These are phyloP conservation scores for Lactarius sp. DNA, from an alignment of 768 basidiomycete species.

Conservation along the genomic window DNA sequence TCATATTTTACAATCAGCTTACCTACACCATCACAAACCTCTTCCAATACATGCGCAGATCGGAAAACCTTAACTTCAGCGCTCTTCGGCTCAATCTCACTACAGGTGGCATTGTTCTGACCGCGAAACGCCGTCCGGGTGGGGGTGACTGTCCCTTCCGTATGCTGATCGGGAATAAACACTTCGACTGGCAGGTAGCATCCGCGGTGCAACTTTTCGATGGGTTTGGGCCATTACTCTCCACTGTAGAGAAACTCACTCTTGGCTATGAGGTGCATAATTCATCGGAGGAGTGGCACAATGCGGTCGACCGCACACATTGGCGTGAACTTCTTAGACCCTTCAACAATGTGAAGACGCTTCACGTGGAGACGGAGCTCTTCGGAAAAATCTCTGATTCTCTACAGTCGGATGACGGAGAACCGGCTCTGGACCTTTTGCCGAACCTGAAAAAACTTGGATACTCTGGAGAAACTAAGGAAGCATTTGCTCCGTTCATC, in stretches of 20 bases:
- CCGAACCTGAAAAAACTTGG: background rate
- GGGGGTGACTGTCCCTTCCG: background rate
- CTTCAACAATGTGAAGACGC: background rate
- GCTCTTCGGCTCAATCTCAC: background rate
- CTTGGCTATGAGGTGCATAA: background rate
- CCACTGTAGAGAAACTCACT: background rate
- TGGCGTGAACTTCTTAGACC: background rate
- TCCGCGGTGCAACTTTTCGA: background rate
- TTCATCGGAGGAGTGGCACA: background rate
- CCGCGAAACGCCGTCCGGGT: background rate
- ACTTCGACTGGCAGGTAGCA: background rate
- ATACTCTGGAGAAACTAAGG: background rate
- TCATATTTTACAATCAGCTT: background rate
- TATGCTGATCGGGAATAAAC: background rate
- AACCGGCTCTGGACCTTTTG: background rate
- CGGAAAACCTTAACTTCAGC: background rate
- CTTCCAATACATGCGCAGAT: background rate
- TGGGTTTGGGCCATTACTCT: background rate
- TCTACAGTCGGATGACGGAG: background rate
- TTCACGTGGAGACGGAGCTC: background rate
- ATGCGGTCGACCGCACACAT: background rate
- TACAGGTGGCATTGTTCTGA: background rate
- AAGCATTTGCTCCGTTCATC: background rate
- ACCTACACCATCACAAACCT: background rate
- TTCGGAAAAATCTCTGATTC: background rate